These are phyloP conservation scores for Colletotrichum truncatum DNA, from an alignment of 2,329 filamentous ascomycete species.

Conservation along the genomic window DNA sequence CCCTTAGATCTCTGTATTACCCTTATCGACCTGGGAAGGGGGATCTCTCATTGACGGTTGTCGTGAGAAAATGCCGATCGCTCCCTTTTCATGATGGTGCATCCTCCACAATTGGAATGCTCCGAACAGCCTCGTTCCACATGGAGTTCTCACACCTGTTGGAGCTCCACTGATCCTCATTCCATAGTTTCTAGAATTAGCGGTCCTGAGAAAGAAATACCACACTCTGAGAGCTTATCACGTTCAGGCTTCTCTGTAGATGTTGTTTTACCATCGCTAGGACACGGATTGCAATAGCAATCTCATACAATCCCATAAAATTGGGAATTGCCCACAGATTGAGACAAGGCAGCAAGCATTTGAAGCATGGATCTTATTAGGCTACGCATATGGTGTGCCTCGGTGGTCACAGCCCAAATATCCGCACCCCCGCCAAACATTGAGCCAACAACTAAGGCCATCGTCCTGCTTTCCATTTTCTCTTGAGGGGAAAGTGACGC, in stretches of 20 bases:
- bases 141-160: background rate
- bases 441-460: background rate
- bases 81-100: background rate
- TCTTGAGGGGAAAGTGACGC: background rate
- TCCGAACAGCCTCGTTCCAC: slow-evolving; percentile 12
- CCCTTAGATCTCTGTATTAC: slow-evolving; percentile 9
- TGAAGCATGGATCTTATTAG: too few relatives aligned
- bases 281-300: too few relatives aligned
- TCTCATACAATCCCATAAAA: too few relatives aligned
- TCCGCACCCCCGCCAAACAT: background rate
- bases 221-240: too few relatives aligned
- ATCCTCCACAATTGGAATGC: background rate
- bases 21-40: background rate
- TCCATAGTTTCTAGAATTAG: background rate
- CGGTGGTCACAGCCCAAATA: background rate
- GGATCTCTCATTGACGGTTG: background rate
- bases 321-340: too few relatives aligned
- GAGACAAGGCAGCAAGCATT: too few relatives aligned
- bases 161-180: background rate
- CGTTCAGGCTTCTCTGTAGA: too few relatives aligned
- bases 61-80: background rate
- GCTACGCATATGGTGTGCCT: too few relatives aligned
- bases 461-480: background rate
- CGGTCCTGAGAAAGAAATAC: too few relatives aligned
- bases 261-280: too few relatives aligned